These are phyloP conservation scores for Skeletonema marinoi DNA, from an alignment of 108 stramenopile species.

Conservation along the genomic window DNA sequence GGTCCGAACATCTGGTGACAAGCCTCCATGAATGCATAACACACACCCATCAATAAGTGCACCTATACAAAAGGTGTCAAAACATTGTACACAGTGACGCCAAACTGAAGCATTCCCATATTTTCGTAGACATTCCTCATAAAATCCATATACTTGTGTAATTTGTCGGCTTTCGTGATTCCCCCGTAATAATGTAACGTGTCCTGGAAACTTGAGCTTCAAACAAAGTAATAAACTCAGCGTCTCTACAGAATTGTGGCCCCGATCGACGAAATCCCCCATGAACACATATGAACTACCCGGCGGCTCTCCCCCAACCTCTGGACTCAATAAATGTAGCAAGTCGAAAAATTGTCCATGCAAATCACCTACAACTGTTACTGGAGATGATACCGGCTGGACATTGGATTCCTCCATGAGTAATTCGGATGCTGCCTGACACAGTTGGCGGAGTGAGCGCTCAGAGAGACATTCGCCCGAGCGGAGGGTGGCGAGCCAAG, in stretches of 20 bases:
- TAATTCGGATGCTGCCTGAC: conserved; percentile 51
- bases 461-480: conserved; percentile 81
- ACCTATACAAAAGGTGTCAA: conserved; percentile 86
- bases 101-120: conserved; percentile 81
- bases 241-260: conserved; percentile 94
- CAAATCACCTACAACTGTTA: conserved; percentile 93
- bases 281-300: conserved; percentile 91
- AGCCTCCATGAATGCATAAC: conserved; percentile 91
- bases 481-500: conserved; percentile 75
- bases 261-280: conserved; percentile 95
- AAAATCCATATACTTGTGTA: conserved; percentile 95
- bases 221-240: conserved; percentile 87
- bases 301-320: conserved; percentile 82
- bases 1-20: conserved; percentile 85
- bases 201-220: conserved; percentile 88
- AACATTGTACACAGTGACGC: conserved; percentile 87
- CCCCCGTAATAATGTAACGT: conserved; percentile 88
- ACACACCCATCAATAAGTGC: conserved; percentile 88
- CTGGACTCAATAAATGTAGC: conserved; percentile 75
- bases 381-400: conserved; percentile 78
- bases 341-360: conserved; percentile 98
- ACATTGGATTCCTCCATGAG: conserved; percentile 89
- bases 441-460: conserved; percentile 56
- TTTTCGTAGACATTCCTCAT: conserved; percentile 85
- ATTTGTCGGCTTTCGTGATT: conserved; percentile 95